These are phyloP conservation scores for Dactylellina drechsleri DNA, from an alignment of 2,329 filamentous ascomycete species.

Conservation along the genomic window DNA sequence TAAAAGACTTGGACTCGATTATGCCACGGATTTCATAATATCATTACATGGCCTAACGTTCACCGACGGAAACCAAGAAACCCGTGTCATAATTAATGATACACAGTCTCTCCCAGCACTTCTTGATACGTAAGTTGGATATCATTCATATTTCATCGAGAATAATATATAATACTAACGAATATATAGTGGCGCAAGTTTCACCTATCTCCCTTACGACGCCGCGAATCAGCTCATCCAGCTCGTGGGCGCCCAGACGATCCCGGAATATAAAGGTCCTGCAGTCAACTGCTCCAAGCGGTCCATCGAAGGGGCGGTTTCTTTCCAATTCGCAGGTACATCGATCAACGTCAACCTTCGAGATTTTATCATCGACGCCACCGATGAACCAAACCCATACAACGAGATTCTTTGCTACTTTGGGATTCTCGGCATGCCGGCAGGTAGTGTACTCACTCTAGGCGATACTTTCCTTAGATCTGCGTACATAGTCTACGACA, in stretches of 20 bases:
- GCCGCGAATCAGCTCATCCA: slow-evolving; percentile 51
- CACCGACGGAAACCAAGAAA: slow-evolving; percentile 59
- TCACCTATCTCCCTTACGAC: slow-evolving; percentile 57
- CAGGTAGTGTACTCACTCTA: slow-evolving; percentile 69
- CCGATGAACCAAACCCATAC: slow-evolving; percentile 67
- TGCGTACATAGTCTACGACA: slow-evolving; percentile 79
- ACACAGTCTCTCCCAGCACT: slow-evolving; percentile 71
- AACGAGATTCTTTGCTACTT: slow-evolving; percentile 72
- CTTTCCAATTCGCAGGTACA: slow-evolving; percentile 68
- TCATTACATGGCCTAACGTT: slow-evolving; percentile 72
- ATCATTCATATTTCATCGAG: too few relatives aligned
- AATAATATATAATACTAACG: slow-evolving; percentile 15
- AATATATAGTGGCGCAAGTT: slow-evolving; percentile 55
- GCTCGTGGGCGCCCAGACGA: slow-evolving; percentile 65
- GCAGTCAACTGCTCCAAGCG: slow-evolving; percentile 71
- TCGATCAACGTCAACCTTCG: slow-evolving; percentile 69
- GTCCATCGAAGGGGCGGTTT: slow-evolving; percentile 63
- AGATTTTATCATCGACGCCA: slow-evolving; percentile 66
- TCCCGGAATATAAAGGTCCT: slow-evolving; percentile 67
- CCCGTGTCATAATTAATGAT: slow-evolving; percentile 63
- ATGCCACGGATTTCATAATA: slow-evolving; percentile 73
- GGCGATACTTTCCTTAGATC: slow-evolving; percentile 80
- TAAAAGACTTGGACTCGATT: slow-evolving; percentile 63
- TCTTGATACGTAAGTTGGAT: slow-evolving; percentile 69
- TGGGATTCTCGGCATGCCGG: slow-evolving; percentile 71